phyloP scores from a whole-genome alignment of 129 eudicot genomes.

The Flaveria trinervia region DNA sequence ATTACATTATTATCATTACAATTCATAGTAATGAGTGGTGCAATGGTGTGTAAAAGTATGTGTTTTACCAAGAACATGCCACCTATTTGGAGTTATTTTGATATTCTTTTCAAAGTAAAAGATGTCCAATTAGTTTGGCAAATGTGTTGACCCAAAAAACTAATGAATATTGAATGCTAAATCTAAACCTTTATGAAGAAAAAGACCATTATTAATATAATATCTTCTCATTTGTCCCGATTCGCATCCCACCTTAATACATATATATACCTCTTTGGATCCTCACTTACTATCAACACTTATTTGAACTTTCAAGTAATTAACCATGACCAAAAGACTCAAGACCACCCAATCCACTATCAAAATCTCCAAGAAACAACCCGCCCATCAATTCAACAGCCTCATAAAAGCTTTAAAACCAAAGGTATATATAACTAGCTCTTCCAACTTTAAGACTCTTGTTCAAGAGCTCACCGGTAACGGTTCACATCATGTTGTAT shows the following conservation, averaged over 20 bases:
- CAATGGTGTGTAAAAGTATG: neutral
- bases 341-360: slow-evolving; percentile 27
- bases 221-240: slow-evolving; percentile 37
- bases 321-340: slow-evolving; percentile 38
- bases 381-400: slow-evolving; percentile 31
- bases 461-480: slow-evolving; percentile 56
- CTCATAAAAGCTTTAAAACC: slow-evolving; percentile 38
- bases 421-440: slow-evolving; percentile 46
- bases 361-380: slow-evolving; percentile 37
- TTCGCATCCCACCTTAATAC: slow-evolving; percentile 19
- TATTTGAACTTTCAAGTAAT: slow-evolving; percentile 36
- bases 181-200: slow-evolving; percentile 33
- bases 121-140: neutral
- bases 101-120: slow-evolving; percentile 38
- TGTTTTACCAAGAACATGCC: neutral
- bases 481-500: slow-evolving; percentile 22
- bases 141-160: slow-evolving; percentile 7
- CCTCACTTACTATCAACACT: slow-evolving; percentile 38
- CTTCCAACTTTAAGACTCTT: slow-evolving; percentile 41
- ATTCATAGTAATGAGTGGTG: neutral
- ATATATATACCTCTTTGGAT: slow-evolving; percentile 31
- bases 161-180: slow-evolving; percentile 32
- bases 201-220: slow-evolving; percentile 24
- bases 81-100: slow-evolving; percentile 24
- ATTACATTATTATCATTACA: too few relatives aligned